These are phyloP conservation scores for Verticillium nubilum DNA, from an alignment of 2,329 filamentous ascomycete genomes.

Conservation along the genomic window DNA sequence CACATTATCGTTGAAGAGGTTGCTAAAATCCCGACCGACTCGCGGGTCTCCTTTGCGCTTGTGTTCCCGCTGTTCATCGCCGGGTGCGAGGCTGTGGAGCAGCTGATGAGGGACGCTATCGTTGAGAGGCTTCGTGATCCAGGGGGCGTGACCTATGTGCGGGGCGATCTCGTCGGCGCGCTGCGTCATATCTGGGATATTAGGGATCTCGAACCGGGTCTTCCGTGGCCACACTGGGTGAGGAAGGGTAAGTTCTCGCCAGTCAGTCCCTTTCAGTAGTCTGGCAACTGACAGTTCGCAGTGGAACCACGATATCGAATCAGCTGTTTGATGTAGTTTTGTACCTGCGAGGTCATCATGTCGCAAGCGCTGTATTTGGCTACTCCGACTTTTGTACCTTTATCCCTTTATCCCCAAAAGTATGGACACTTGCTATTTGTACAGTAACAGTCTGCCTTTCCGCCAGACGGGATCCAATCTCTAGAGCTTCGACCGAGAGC, in stretches of 20 bases:
- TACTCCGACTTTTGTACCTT: too few species aligned
- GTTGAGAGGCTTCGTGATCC: conserved; percentile 3
- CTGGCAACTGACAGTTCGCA: not conserved
- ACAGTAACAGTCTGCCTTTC: too few species aligned
- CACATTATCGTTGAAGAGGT: conserved; percentile 5
- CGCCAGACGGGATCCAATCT: conserved; percentile 17
- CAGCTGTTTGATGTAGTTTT: conserved; percentile 8
- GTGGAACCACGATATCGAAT: conserved; percentile 7
- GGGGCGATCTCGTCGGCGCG: conserved; percentile 10
- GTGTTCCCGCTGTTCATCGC: conserved; percentile 12
- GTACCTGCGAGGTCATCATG: not conserved
- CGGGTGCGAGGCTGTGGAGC: conserved; percentile 12
- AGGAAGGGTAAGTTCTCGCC: conserved; percentile 6
- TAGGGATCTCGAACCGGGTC: conserved; percentile 9
- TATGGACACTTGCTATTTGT: not conserved
- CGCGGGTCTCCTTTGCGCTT: conserved; percentile 8
- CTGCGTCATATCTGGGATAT: conserved; percentile 12
- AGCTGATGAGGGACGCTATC: conserved; percentile 6
- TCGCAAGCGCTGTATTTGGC: not conserved
- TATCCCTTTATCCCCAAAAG: not conserved
- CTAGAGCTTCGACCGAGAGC: not conserved
- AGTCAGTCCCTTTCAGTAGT: not conserved
- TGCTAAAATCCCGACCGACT: conserved; percentile 6
- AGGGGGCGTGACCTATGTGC: conserved; percentile 5
- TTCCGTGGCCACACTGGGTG: conserved; percentile 10